Evolutionary conservation across 1,284 basidiomycete genomes (phyloP).

Genomic region (Heterobasidion parviporum): DNA sequence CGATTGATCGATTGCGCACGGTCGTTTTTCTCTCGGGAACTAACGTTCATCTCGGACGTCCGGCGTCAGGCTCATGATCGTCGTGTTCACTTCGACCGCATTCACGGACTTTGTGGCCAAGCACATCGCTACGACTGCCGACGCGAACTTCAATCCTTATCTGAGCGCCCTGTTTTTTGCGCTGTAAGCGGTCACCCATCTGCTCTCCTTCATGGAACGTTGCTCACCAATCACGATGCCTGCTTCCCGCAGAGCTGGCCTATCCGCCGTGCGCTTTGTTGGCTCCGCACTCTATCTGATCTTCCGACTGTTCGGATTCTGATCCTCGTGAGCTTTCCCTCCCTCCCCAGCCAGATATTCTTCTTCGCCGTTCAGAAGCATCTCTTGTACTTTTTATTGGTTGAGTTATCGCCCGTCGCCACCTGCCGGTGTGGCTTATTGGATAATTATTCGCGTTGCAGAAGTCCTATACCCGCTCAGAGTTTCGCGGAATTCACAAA

Average conservation of each 20-base stretch:
- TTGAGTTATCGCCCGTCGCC: neutral
- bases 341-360: neutral
- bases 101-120: slow-evolving; percentile 59
- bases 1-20: slow-evolving; percentile 4
- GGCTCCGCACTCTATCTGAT: slow-evolving; percentile 75
- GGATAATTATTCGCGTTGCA: neutral
- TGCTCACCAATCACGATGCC: slow-evolving; percentile 3
- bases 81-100: slow-evolving; percentile 73
- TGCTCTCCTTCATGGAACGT: slow-evolving; percentile 1
- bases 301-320: slow-evolving; percentile 58
- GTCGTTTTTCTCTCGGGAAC: neutral
- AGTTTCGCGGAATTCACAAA: neutral
- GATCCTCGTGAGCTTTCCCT: slow-evolving; percentile 6
- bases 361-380: neutral
- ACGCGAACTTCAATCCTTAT: slow-evolving; percentile 76
- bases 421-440: neutral
- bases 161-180: slow-evolving; percentile 77
- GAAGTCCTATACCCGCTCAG: neutral
- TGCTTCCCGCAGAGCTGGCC: slow-evolving; percentile 46
- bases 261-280: slow-evolving; percentile 72
- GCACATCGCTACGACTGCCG: slow-evolving; percentile 37
- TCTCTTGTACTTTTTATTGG: neutral
- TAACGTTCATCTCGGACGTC: neutral
- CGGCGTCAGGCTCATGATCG: slow-evolving; percentile 55
- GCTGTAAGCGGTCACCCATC: slow-evolving; percentile 44